These are phyloP conservation scores for Rhodotorula sp. DNA, from an alignment of 1,284 basidiomycete species.

Conservation along the genomic window DNA sequence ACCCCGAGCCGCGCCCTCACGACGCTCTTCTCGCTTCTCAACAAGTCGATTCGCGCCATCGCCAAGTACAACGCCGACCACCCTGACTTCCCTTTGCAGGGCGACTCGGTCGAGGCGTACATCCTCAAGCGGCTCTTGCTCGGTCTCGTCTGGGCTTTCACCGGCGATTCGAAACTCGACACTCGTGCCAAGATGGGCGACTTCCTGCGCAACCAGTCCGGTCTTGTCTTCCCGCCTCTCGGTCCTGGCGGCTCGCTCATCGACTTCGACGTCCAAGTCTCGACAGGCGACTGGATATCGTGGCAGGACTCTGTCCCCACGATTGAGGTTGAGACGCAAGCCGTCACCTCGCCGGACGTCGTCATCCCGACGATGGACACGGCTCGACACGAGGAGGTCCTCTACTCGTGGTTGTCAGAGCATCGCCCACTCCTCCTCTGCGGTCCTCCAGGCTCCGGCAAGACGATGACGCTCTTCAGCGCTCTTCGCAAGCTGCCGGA, in stretches of 20 bases:
- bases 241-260: constrained; percentile 76
- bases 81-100: constrained; percentile 83
- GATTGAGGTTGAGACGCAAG: constrained; percentile 95
- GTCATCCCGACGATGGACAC: constrained; percentile 99
- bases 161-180: constrained; percentile 90
- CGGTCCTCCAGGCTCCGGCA: constrained; percentile 97
- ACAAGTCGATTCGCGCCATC: constrained; percentile 91
- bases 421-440: constrained; percentile 98
- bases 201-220: constrained; percentile 78
- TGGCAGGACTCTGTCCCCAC: constrained; percentile 92
- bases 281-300: constrained; percentile 79
- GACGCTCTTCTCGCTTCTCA: constrained; percentile 94
- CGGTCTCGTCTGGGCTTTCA: constrained; percentile 96
- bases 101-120: constrained; percentile 84
- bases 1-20: constrained; percentile 85
- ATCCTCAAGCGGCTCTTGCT: constrained; percentile 86
- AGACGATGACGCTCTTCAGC: constrained; percentile 99
- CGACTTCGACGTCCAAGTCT: constrained; percentile 90
- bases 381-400: constrained; percentile 94
- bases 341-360: constrained; percentile 90
- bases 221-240: constrained; percentile 77
- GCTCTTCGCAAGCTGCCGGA: constrained; percentile 95
- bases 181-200: constrained; percentile 86
- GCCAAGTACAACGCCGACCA: constrained; percentile 94
- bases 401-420: constrained; percentile 98